Evolutionary conservation across 2,329 filamentous ascomycete species (phyloP).

Genomic region (Setomelanomma holmii): DNA sequence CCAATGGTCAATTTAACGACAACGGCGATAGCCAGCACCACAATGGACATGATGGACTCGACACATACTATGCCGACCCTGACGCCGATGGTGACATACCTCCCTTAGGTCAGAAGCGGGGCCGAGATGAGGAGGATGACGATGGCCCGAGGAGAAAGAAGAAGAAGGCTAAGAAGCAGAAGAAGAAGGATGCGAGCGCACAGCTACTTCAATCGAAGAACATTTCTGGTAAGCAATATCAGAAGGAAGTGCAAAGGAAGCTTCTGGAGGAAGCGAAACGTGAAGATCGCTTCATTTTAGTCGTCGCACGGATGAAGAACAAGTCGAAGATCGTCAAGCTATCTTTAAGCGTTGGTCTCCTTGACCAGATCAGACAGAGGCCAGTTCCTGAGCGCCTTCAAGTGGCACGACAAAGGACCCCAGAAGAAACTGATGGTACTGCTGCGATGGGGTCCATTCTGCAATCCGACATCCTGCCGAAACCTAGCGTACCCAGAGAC

Average conservation of each 20-base stretch:
- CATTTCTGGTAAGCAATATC: constrained; percentile 55
- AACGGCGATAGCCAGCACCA: constrained; percentile 25
- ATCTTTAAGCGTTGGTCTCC: constrained; percentile 42
- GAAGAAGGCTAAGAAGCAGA: constrained; percentile 37
- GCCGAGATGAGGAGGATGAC: constrained; percentile 36
- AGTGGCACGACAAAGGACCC: constrained; percentile 21
- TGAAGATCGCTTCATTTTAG: constrained; percentile 54
- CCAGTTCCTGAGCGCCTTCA: constrained; percentile 35
- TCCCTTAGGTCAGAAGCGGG: constrained; percentile 41
- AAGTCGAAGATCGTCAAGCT: constrained; percentile 55
- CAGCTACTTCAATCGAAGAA: constrained; percentile 48
- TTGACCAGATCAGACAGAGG: constrained; percentile 46
- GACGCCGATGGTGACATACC: constrained; percentile 36
- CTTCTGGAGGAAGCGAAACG: constrained; percentile 51
- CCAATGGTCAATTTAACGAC: constrained; percentile 33
- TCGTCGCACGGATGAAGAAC: constrained; percentile 54
- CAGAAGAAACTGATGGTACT: constrained; percentile 32
- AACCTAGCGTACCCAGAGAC: constrained; percentile 16
- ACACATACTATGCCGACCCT: constrained; percentile 34
- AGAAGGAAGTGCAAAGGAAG: constrained; percentile 56
- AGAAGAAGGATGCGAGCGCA: constrained; percentile 47
- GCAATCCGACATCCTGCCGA: constrained; percentile 45
- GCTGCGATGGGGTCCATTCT: constrained; percentile 39
- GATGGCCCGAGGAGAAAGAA: constrained; percentile 24
- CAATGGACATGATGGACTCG: constrained; percentile 18